These are phyloP conservation scores for Psilocybe tampanensis DNA, from an alignment of 768 basidiomycete genomes.

Conservation along the genomic window DNA sequence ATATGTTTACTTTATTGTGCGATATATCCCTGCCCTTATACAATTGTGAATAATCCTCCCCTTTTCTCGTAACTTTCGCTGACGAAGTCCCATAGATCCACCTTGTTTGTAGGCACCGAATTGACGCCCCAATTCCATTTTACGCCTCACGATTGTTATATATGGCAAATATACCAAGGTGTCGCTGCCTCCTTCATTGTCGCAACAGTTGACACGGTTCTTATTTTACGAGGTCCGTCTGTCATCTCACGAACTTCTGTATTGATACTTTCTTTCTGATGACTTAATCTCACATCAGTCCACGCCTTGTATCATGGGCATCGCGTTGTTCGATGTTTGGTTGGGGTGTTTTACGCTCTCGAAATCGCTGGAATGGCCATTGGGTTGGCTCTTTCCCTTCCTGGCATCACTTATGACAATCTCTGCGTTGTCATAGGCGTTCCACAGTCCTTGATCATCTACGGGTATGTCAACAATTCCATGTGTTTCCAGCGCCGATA, in stretches of 20 bases:
- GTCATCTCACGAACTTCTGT: neutral
- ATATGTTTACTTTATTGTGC: constrained; percentile 36
- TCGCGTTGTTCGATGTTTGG: constrained; percentile 24
- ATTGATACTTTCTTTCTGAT: neutral
- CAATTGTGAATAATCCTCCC: constrained; percentile 30
- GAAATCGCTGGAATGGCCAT: constrained; percentile 34
- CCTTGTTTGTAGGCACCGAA: constrained; percentile 36
- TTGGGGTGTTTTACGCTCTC: constrained; percentile 26
- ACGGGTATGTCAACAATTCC: constrained; percentile 27
- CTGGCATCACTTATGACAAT: constrained; percentile 33
- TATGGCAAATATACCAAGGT: constrained; percentile 47
- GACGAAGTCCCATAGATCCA: constrained; percentile 24
- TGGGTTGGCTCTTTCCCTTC: constrained; percentile 30
- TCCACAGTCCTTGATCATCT: constrained; percentile 32
- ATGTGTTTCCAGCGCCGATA: neutral
- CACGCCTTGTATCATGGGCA: constrained; percentile 43
- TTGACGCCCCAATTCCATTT: constrained; percentile 37
- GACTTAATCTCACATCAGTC: constrained; percentile 22
- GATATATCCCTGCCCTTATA: constrained; percentile 38
- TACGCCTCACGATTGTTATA: constrained; percentile 41
- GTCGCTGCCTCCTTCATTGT: constrained; percentile 32
- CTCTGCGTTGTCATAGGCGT: constrained; percentile 31
- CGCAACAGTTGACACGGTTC: constrained; percentile 36
- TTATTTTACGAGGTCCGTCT: constrained; percentile 42
- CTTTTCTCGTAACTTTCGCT: neutral